Base-by-base conservation (phyloP, 805 yeast genomes). In the Lachancea fermentati region DNA sequence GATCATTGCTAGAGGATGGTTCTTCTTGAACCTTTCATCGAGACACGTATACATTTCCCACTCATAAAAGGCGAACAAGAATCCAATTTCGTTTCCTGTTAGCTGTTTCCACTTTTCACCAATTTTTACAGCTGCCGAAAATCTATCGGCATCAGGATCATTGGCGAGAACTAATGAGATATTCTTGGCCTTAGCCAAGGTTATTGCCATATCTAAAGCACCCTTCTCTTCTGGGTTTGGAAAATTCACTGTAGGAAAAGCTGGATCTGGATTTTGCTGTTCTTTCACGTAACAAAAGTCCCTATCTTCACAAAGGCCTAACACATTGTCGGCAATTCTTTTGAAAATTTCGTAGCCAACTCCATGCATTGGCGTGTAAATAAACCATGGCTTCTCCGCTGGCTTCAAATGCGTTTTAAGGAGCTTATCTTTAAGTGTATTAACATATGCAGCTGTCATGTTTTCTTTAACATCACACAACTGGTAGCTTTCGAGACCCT, bases 181-280 rank as follows among this genome's bases (percentile, higher is more conserved):
- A 0, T 69, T 57, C 1, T 47, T 39, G 4, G 52, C 51, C 30
- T 84, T 79, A 0, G 96, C 97, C 2, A 63, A 58, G 7, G 56
- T 37, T 14, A 80, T 79, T 0, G 95, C 91, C 38, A 81, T 55
- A 48, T 78, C 82, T 41, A 93, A 67, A 0, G 97, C 97, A 2
- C 96, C 96, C 47, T 79, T 76, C 55, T 91, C 98, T 60, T 91
- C 98, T 0, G 98, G 98, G 54, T 91, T 91, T 4, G 98, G 98
- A 53, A 91, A 91, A 32, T 61, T 63, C 6, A 91, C 97, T 0
- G 97, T 85, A 2, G 88, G 76, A 56, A 91, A 91, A 19, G 71
- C 76, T 0, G 97, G 95, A 60, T 93, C 89, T 0, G 97, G 96
- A 0, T 47, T 15, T 3, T 71, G 68, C 59, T 91, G 98, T 48